phyloP scores from a whole-genome alignment of 1,139 yeast species.

The Debaryomyces robertsiae region DNA sequence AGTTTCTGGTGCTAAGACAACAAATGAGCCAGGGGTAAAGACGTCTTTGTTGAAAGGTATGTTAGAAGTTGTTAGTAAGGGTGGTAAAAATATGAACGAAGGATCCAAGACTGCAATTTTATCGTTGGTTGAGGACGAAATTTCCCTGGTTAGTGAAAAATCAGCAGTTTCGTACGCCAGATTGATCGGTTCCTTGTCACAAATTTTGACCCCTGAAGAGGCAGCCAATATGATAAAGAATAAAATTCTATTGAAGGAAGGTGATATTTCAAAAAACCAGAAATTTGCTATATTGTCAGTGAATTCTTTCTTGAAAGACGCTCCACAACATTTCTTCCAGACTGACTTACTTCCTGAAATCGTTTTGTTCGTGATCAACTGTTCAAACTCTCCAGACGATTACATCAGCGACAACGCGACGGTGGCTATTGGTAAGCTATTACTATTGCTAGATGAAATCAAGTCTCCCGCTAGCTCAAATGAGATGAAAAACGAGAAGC shows the following conservation, averaged over 20 bases:
- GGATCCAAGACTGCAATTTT: constrained; percentile 69
- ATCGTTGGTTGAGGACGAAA: constrained; percentile 76
- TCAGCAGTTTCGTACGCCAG: constrained; percentile 76
- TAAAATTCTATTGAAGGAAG: constrained; percentile 57
- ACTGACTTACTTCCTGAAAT: constrained; percentile 51
- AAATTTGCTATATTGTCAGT: constrained; percentile 71
- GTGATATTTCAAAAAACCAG: constrained; percentile 38
- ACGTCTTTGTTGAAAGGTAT: constrained; percentile 86
- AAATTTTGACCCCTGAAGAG: constrained; percentile 65
- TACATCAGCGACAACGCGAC: constrained; percentile 78
- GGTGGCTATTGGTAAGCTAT: constrained; percentile 80
- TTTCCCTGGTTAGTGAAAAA: constrained; percentile 52
- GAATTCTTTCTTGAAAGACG: constrained; percentile 79
- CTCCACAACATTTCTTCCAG: constrained; percentile 62
- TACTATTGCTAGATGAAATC: constrained; percentile 51
- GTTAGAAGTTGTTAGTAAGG: constrained; percentile 77
- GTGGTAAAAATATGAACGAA: constrained; percentile 78
- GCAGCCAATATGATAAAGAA: constrained; percentile 60
- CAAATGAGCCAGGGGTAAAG: constrained; percentile 65
- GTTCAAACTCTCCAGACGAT: constrained; percentile 49
- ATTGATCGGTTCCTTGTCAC: constrained; percentile 75
- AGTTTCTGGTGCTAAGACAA: constrained; percentile 69
- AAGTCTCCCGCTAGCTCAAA: constrained; percentile 39
- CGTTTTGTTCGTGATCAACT: constrained; percentile 48
- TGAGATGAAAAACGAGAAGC: constrained; percentile 13